Evolutionary conservation across 2,329 filamentous ascomycete species (phyloP), one percentile per base, ranked within the genome.

Genomic region (Zasmidium cellare): DNA sequence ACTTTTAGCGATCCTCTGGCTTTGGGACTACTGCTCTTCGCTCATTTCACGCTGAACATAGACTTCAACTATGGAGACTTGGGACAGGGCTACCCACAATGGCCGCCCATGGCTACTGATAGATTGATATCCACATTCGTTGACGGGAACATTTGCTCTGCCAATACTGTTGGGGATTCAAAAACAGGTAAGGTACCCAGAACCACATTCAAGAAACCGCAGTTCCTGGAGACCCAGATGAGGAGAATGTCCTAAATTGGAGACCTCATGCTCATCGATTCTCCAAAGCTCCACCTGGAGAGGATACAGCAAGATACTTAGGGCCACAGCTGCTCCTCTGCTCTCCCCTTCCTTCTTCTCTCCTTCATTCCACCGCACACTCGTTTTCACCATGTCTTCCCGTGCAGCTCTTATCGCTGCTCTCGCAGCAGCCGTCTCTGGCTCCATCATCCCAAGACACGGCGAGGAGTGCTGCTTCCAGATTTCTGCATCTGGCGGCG

Each of bases 401-500:
- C 7, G 35, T 9, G 25, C 25, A 28, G 25, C 25, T 18, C 16
- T 18, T 41, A 5, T n/a, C 16, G 35, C 35, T 41, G 35, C 25
- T 6, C 22, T 51, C 3, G 25, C 48, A 18, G 38, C 55, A 28
- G 55, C 35, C 41, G 54, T 51, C 20, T 60, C 60, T 20, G 60
- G 50, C 5, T 24, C 52, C 51, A 49, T 58, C 24, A 18, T 62
- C 19, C 50, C 53, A 22, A 53, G 50, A n/a, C 7, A 41, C 38
- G 51, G 44, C 18, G n/a, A n/a, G n/a, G 25, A 53, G 9, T 60
- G 58, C 55, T 55, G 55, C 55, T 60, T 60, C 58, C 52, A 63
- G n/a, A 18, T 58, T 9, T 48, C 19, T 14, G 53, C 56, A 20
- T 52, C 55, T 44, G 60, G 57, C 7, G 54, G 44, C 16, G 45